Conservation (phyloP, 1,284 basidiomycete genomes). For the Moesziomyces sp. region DNA sequence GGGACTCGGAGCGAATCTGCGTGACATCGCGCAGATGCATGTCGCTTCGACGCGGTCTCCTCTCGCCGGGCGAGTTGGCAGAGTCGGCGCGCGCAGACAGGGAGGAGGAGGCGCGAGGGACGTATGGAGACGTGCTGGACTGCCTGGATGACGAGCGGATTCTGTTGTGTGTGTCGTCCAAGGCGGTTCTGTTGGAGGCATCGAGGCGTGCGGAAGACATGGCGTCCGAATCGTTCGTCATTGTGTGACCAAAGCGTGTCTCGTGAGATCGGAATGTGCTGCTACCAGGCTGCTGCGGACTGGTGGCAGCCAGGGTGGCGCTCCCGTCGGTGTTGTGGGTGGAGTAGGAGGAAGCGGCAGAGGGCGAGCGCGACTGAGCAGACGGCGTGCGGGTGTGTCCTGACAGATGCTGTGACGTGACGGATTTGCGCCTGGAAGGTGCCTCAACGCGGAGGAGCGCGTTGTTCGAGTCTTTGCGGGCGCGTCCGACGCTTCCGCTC, state of each 20-base stretch:
- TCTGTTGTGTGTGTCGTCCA: not conserved
- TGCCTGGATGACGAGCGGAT: not conserved
- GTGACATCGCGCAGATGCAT: slow-evolving; percentile 51
- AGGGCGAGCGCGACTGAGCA: slow-evolving; percentile 17
- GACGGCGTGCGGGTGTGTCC: not conserved
- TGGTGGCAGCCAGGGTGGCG: slow-evolving; percentile 31
- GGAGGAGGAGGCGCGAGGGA: slow-evolving; percentile 21
- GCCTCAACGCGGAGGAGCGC: slow-evolving; percentile 1
- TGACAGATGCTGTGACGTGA: slow-evolving; percentile 1
- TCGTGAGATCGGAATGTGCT: slow-evolving; percentile 10
- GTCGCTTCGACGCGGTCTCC: slow-evolving; percentile 38
- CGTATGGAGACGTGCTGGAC: slow-evolving; percentile 11
- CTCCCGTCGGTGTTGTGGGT: slow-evolving; percentile 31
- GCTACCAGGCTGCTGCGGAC: slow-evolving; percentile 16
- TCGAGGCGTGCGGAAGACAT: not conserved
- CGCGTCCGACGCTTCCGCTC: slow-evolving; percentile 28
- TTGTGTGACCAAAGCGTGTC: not conserved
- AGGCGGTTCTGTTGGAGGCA: not conserved
- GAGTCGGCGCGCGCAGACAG: slow-evolving; percentile 1
- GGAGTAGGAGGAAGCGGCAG: slow-evolving; percentile 31
- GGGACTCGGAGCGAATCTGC: slow-evolving; percentile 53
- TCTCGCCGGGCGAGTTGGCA: slow-evolving; percentile 14
- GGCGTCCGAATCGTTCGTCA: slow-evolving; percentile 1
- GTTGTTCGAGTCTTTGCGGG: slow-evolving; percentile 24
- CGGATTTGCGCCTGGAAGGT: not conserved